Percentiles rank a stretch among this genome's conserved stretches.
Evolutionary conservation across 2,329 filamentous ascomycete species (phyloP).

Genomic region (Fusarium tupiense): DNA sequence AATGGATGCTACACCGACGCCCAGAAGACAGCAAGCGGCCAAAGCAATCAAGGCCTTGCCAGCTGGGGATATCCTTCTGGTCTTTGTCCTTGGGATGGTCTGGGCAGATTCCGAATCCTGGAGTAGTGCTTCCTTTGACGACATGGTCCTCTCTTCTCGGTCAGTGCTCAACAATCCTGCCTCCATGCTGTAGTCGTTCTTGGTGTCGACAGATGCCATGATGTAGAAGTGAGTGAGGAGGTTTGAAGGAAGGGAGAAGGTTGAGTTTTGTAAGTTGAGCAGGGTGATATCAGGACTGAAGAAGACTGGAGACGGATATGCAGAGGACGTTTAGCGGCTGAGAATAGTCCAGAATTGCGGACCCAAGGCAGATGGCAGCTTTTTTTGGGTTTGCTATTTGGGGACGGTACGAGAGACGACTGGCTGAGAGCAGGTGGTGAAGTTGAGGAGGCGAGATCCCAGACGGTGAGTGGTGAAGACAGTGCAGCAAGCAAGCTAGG

Average conservation of each 20-base stretch:
- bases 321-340: slow-evolving; percentile 38
- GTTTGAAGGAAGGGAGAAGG: slow-evolving; percentile 20
- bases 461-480: slow-evolving; percentile 32
- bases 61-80: slow-evolving; percentile 34
- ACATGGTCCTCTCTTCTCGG: slow-evolving; percentile 44
- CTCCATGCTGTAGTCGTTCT: slow-evolving; percentile 45
- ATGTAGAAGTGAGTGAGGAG: slow-evolving; percentile 15
- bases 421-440: slow-evolving; percentile 35
- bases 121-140: slow-evolving; percentile 40
- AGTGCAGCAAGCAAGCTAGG: slow-evolving; percentile 33
- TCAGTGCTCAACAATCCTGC: slow-evolving; percentile 44
- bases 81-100: slow-evolving; percentile 17
- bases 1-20: slow-evolving; percentile 38
- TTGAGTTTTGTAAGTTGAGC: slow-evolving; percentile 41
- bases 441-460: slow-evolving; percentile 33
- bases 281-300: slow-evolving; percentile 32
- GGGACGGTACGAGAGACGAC: slow-evolving; percentile 36
- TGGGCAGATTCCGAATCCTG: slow-evolving; percentile 39
- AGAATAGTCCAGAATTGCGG: slow-evolving; percentile 37
- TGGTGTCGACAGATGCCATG: slow-evolving; percentile 36
- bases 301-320: slow-evolving; percentile 33
- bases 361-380: slow-evolving; percentile 25
- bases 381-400: slow-evolving; percentile 36
- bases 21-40: slow-evolving; percentile 40
- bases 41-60: slow-evolving; percentile 39